Evolutionary conservation across 176 grass and related monocot genomes (phyloP), one percentile per base, ranked within the genome.

Genomic region (Avena sativa): DNA sequence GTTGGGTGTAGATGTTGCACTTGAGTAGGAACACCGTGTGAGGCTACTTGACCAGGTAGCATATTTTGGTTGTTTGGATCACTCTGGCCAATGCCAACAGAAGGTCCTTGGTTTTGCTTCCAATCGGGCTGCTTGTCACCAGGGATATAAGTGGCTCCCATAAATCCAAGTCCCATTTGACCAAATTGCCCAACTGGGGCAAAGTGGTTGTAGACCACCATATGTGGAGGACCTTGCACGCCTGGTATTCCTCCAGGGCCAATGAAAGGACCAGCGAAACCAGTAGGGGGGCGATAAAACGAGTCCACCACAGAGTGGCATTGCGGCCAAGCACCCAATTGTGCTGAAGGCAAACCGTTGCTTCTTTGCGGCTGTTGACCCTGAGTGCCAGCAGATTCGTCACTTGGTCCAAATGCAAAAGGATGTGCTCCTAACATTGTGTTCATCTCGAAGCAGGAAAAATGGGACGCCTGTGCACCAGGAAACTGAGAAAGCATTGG

Each of bases 201-300:
- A 12, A 99, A 99, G 81, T 99, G 97, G 68, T 96, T 99, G 86
- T 99, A 99, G 40, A 99, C 90, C 47, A 99, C 85, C 97, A 99
- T 99, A 86, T 95, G 93, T 40, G 92, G 93, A 73, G 94, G 97
- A 76, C 87, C 94, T 86, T 99, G 94, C 87, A 99, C 48, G 3
- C 93, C 93, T 61, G 93, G 91, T 60, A 95, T 94, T 57, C 90
- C 94, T 89, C 97, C 97, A 52, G 97, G 97, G 57, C 85, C 88
- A 49, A 99, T 93, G 77, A 98, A 98, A 50, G 96, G 92, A 53
- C 92, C 88, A 92, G 88, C 79, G 43, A 92, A 99, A 36, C 94
- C 97, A 85, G 91, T 74, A 66, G 95, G 88, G 65, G 94, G 94
- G 19, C 78, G 80, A 89, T 99, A 99, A 78, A 96, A 99, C 23